Evolutionary conservation across 495 filamentous ascomycete genomes (phyloP).

Genomic region (Paragyromitra xinjiangensis): DNA sequence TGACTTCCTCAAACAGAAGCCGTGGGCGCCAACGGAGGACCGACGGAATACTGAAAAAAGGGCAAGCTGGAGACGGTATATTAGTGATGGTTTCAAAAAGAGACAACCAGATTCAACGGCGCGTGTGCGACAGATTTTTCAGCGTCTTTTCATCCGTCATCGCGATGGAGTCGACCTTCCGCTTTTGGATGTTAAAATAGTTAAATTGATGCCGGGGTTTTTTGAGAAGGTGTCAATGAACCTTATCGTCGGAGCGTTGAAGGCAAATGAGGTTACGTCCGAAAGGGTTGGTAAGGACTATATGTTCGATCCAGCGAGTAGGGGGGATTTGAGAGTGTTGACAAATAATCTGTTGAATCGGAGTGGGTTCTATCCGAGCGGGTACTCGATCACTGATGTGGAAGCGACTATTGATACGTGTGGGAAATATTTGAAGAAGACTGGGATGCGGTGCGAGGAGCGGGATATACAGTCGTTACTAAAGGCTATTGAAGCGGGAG

Average conservation of each 20-base stretch:
- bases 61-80: slow-evolving; percentile 76
- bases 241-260: slow-evolving; percentile 80
- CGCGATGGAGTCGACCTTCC: slow-evolving; percentile 71
- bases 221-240: slow-evolving; percentile 87
- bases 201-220: slow-evolving; percentile 80
- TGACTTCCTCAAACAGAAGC: slow-evolving; percentile 76
- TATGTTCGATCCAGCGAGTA: slow-evolving; percentile 80
- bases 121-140: slow-evolving; percentile 74
- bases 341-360: slow-evolving; percentile 83
- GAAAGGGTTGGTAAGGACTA: slow-evolving; percentile 85
- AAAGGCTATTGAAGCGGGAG: slow-evolving; percentile 70
- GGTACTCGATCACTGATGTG: slow-evolving; percentile 72
- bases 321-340: slow-evolving; percentile 69
- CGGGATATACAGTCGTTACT: slow-evolving; percentile 70
- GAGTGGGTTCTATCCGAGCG: slow-evolving; percentile 86
- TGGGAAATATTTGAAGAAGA: slow-evolving; percentile 69
- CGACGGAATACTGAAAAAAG: slow-evolving; percentile 60
- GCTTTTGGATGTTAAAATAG: slow-evolving; percentile 72
- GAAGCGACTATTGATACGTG: slow-evolving; percentile 69
- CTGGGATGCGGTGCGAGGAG: slow-evolving; percentile 63
- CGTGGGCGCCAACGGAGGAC: slow-evolving; percentile 66
- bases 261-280: slow-evolving; percentile 88
- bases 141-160: slow-evolving; percentile 84
- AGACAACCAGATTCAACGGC: slow-evolving; percentile 66
- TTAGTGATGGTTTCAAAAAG: slow-evolving; percentile 70